A percentile compares a stretch with the other conserved stretches of the same genome.
Conservation (phyloP, 768 basidiomycete species). For the Tulasnella sp. region DNA sequence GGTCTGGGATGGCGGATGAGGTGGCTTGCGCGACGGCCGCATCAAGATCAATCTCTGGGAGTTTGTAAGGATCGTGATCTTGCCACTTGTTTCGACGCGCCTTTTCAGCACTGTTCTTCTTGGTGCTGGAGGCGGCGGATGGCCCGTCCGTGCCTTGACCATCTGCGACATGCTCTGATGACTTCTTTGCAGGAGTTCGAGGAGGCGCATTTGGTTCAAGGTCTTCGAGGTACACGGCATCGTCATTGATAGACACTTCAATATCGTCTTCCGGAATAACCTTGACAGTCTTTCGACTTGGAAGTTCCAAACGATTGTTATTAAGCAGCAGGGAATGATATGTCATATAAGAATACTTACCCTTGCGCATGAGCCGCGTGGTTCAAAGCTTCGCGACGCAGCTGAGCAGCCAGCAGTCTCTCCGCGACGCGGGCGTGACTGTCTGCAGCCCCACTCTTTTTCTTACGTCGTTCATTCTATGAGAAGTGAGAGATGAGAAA, state of each 20-base stretch:
- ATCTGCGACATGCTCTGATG: slow-evolving; percentile 19
- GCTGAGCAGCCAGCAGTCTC: slow-evolving; percentile 81
- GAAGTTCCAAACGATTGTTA: not conserved
- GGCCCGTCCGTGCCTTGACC: slow-evolving; percentile 25
- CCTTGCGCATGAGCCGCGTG: slow-evolving; percentile 8
- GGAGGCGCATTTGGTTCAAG: slow-evolving; percentile 34
- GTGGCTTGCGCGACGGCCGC: slow-evolving; percentile 53
- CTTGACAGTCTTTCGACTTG: not conserved
- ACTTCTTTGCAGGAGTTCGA: slow-evolving; percentile 41
- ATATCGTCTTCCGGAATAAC: not conserved
- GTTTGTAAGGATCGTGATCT: slow-evolving; percentile 77
- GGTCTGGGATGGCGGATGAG: slow-evolving; percentile 58
- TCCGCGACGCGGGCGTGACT: slow-evolving; percentile 85
- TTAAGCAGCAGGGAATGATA: too few species aligned
- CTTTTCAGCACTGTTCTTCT: slow-evolving; percentile 38
- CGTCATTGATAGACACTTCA: slow-evolving; percentile 39
- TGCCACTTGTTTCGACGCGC: slow-evolving; percentile 14
- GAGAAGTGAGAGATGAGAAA: slow-evolving; percentile 14
- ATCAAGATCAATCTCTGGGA: slow-evolving; percentile 73
- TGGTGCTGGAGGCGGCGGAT: slow-evolving; percentile 33
- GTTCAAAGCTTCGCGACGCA: slow-evolving; percentile 79
- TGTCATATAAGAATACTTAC: not conserved
- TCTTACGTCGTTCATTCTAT: slow-evolving; percentile 77
- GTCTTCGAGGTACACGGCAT: slow-evolving; percentile 85
- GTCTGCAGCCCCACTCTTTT: slow-evolving; percentile 81